Base-by-base conservation (phyloP, 2,329 filamentous ascomycete species). In the Alternaria arborescens region DNA sequence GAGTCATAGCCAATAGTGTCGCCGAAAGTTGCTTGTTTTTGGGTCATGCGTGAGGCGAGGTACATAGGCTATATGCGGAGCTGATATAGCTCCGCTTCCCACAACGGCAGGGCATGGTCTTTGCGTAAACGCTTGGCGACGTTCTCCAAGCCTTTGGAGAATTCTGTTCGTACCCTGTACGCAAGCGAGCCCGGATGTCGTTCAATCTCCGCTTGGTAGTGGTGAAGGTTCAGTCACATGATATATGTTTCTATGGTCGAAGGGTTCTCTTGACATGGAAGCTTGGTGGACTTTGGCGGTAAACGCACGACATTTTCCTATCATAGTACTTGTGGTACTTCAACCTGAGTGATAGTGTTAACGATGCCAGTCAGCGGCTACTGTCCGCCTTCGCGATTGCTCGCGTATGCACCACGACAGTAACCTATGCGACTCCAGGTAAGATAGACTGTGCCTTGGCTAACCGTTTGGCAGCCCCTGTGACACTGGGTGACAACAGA, bases 21-120 rank as follows among this genome's bases (percentile, higher is more conserved):
- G 42, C 40, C 28, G 38, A 14, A 32, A 51, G 48, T 58, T 46
- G 42, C 57, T n/a, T 41, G 42, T 52, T 60, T 60, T 60, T 14
- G n/a, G 46, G 38, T 58, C 46, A 47, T 48, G 44, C 43, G 53
- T 44, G 60, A 53, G 63, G 60, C 54, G 60, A 56, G 42, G 42
- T 51, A 65, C 52, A 63, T 53, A 56, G 60, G 32, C 63, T 65
- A 65, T 61, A 58, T 63, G 60, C 46, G 51, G 52, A 62, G 54
- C 60, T 65, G 57, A 63, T 65, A 65, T 63, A 60, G 52, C 57
- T 44, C 52, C 57, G 41, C 44, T 56, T 44, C 56, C 53, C 24
- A 55, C 28, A 58, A 41, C 26, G 43, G 50, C 32, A 44, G 18
- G 26, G 40, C 58, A 47, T 22, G 43, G 42, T 46, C 38, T 36